Conservation (phyloP, 2,329 filamentous ascomycete species). For the Penicillium sp. region DNA sequence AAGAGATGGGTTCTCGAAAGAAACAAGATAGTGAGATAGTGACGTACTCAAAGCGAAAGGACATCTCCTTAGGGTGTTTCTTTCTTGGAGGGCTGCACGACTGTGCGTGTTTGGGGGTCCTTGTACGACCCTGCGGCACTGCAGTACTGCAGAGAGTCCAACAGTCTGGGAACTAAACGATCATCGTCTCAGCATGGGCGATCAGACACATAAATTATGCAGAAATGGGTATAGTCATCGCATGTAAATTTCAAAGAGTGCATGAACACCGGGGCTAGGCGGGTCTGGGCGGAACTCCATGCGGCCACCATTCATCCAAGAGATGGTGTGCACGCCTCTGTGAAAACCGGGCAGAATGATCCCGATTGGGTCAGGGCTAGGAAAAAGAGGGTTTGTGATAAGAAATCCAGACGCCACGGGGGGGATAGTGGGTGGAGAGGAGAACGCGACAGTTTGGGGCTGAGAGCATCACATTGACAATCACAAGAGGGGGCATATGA, state of each 20-base stretch:
- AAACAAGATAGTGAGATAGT: not conserved
- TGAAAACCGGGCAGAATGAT: not conserved
- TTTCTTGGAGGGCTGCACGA: slow-evolving; percentile 5
- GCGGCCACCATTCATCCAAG: not conserved
- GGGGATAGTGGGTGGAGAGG: not conserved
- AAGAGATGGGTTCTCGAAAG: slow-evolving; percentile 1
- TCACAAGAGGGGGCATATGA: slow-evolving; percentile 1
- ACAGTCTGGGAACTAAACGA: slow-evolving; percentile 15
- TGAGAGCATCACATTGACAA: not conserved
- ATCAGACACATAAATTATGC: slow-evolving; percentile 7
- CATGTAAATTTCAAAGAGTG: not conserved
- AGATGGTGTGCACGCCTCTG: not conserved
- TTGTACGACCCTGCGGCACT: slow-evolving; percentile 13
- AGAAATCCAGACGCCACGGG: slow-evolving; percentile 1
- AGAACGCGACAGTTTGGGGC: not conserved
- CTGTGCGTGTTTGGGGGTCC: not conserved
- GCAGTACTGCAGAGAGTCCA: slow-evolving; percentile 8
- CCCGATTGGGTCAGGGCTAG: slow-evolving; percentile 2
- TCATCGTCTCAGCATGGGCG: slow-evolving; percentile 17
- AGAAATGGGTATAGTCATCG: slow-evolving; percentile 5
- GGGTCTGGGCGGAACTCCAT: not conserved
- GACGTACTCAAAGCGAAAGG: slow-evolving; percentile 9
- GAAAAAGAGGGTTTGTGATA: slow-evolving; percentile 7
- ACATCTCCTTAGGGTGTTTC: slow-evolving; percentile 13
- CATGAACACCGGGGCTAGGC: not conserved